Percentiles rank a stretch among this genome's conserved stretches.
phyloP scores from a whole-genome alignment of 805 yeast genomes.

The Cyberlindnera euphorbiae region DNA sequence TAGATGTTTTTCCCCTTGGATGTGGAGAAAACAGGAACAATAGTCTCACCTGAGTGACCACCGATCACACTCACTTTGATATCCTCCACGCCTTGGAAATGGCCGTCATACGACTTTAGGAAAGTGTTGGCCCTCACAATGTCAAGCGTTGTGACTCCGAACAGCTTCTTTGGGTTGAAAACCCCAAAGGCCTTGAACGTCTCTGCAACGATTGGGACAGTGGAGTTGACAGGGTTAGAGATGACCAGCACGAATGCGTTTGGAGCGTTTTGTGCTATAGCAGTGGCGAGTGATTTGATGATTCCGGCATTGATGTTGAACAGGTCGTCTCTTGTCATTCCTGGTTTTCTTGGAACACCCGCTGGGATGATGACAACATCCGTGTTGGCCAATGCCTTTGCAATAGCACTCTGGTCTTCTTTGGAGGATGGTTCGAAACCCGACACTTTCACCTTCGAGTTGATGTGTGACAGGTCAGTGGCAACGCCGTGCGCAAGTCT shows the following conservation, averaged over 20 bases:
- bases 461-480: constrained; percentile 81
- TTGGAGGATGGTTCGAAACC: constrained; percentile 48
- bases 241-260: constrained; percentile 75
- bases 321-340: constrained; percentile 89
- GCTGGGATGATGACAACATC: constrained; percentile 62
- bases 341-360: constrained; percentile 91
- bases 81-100: constrained; percentile 39
- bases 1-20: constrained; percentile 16
- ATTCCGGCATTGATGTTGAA: constrained; percentile 82
- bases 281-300: constrained; percentile 66
- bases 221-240: constrained; percentile 91
- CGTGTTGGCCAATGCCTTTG: constrained; percentile 33
- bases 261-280: constrained; percentile 68
- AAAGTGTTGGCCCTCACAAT: constrained; percentile 78
- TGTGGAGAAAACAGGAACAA: constrained; percentile 62
- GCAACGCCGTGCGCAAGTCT: constrained; percentile 84
- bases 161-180: constrained; percentile 65
- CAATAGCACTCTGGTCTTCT: constrained; percentile 44
- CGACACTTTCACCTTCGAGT: constrained; percentile 56
- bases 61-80: constrained; percentile 55
- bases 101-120: constrained; percentile 42
- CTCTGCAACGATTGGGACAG: constrained; percentile 86
- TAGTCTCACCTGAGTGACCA: constrained; percentile 94
- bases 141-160: constrained; percentile 90
- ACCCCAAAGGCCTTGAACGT: constrained; percentile 63